Evolutionary conservation across 768 basidiomycete genomes (phyloP).

Genomic region (Suillus discolor): DNA sequence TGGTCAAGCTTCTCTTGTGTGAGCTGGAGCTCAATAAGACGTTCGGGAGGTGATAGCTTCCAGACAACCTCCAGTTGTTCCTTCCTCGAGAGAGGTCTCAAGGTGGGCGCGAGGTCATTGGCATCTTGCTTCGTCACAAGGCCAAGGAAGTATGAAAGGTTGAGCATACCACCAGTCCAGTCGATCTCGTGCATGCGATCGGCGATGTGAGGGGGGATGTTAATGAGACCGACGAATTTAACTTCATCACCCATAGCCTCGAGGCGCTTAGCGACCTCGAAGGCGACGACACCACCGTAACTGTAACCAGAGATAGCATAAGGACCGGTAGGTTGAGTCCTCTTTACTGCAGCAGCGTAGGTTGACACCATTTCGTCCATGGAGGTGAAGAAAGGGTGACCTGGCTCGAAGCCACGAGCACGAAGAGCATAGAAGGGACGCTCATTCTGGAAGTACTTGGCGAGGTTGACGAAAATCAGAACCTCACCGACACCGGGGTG

Average conservation of each 20-base stretch:
- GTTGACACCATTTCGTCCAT: slow-evolving; percentile 43
- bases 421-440: slow-evolving; percentile 48
- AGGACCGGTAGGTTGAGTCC: slow-evolving; percentile 38
- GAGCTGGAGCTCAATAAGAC: slow-evolving; percentile 25
- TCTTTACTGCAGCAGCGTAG: slow-evolving; percentile 39
- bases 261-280: slow-evolving; percentile 43
- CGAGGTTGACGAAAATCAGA: slow-evolving; percentile 43
- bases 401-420: slow-evolving; percentile 45
- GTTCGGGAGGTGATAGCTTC: slow-evolving; percentile 20
- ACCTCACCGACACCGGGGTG: slow-evolving; percentile 46
- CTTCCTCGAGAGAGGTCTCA: slow-evolving; percentile 20
- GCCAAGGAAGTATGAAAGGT: slow-evolving; percentile 42
- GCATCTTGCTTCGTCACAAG: slow-evolving; percentile 28
- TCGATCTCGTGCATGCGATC: slow-evolving; percentile 42
- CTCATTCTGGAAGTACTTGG: slow-evolving; percentile 39
- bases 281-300: slow-evolving; percentile 46
- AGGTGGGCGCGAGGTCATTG: slow-evolving; percentile 16
- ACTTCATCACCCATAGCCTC: slow-evolving; percentile 37
- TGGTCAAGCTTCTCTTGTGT: slow-evolving; percentile 24
- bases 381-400: slow-evolving; percentile 37
- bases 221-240: slow-evolving; percentile 43
- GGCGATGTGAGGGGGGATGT: slow-evolving; percentile 45
- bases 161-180: slow-evolving; percentile 43
- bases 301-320: slow-evolving; percentile 49
- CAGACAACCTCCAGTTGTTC: slow-evolving; percentile 24